phyloP scores from a whole-genome alignment of 2,329 filamentous ascomycete species.

The Westerdykella ornata region DNA sequence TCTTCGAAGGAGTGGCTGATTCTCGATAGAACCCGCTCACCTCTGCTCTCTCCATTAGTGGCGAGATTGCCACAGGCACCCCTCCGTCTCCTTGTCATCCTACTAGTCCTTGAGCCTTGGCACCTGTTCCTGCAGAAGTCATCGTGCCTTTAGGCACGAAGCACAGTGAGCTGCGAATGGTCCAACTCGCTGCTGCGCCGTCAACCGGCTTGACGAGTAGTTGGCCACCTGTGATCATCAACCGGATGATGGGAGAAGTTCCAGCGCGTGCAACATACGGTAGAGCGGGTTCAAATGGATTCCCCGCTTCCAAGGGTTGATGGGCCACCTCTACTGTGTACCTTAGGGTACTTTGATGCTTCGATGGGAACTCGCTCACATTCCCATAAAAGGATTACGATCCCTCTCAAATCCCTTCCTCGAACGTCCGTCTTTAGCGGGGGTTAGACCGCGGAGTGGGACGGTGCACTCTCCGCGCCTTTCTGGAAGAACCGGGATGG shows the following conservation, averaged over 20 bases:
- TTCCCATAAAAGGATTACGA: slow-evolving; percentile 14
- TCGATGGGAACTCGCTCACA: slow-evolving; percentile 3
- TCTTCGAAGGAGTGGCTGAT: no score
- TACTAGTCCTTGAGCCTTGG: neutral
- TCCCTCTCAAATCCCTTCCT: slow-evolving; percentile 5
- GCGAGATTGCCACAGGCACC: neutral
- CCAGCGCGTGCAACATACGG: slow-evolving; percentile 14
- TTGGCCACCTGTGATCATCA: slow-evolving; percentile 29
- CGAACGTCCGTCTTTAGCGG: slow-evolving; percentile 4
- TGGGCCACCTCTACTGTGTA: neutral
- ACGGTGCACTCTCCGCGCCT: slow-evolving; percentile 7
- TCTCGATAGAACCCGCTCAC: no score
- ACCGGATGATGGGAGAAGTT: slow-evolving; percentile 19
- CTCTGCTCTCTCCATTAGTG: no score
- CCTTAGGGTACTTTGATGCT: neutral
- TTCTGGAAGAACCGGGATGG: slow-evolving; percentile 13
- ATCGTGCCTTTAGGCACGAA: slow-evolving; percentile 21
- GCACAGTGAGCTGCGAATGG: slow-evolving; percentile 8
- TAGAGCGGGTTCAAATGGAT: slow-evolving; percentile 10
- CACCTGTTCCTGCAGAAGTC: slow-evolving; percentile 26
- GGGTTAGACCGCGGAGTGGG: slow-evolving; percentile 9
- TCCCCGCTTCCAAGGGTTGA: slow-evolving; percentile 2
- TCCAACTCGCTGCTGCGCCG: slow-evolving; percentile 7
- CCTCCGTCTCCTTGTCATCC: slow-evolving; percentile 4
- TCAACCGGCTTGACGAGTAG: slow-evolving; percentile 5